Evolutionary conservation across 768 basidiomycete species (phyloP).

Genomic region (Serendipita sp.): DNA sequence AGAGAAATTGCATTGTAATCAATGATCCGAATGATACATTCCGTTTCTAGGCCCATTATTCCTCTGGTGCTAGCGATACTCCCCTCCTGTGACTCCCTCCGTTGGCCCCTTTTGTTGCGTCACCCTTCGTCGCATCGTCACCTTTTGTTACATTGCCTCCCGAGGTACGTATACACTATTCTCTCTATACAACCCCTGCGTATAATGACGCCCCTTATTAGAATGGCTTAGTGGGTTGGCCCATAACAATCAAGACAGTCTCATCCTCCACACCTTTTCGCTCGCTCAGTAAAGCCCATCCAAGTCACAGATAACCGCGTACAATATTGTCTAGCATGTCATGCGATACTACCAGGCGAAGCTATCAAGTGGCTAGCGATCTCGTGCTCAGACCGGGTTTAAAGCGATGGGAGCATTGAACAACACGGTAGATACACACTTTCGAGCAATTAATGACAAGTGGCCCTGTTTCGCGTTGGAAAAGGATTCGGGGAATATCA

Average conservation of each 20-base stretch:
- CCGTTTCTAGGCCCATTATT: no score
- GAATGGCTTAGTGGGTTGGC: conserved; percentile 6
- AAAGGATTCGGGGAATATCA: conserved; percentile 7
- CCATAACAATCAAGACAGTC: background rate
- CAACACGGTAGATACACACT: conserved; percentile 5
- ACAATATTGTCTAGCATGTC: background rate
- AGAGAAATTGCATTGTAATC: no score
- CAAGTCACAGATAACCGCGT: background rate
- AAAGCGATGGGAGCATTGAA: background rate
- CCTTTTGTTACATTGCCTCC: no score
- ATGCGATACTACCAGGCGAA: background rate
- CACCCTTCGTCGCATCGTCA: no score
- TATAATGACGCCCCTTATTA: background rate
- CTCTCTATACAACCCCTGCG: no score
- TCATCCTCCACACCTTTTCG: background rate
- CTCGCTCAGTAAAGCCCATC: background rate
- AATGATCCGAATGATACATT: no score
- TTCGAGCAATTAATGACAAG: conserved; percentile 4
- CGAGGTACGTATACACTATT: no score
- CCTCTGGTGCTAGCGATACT: no score
- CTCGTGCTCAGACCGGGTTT: background rate
- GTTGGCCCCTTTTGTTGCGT: no score
- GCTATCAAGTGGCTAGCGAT: conserved; percentile 7
- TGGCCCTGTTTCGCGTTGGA: conserved; percentile 9
- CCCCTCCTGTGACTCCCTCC: no score